Base-by-base conservation (phyloP, 805 yeast genomes). In the Kazachstania martiniae region DNA sequence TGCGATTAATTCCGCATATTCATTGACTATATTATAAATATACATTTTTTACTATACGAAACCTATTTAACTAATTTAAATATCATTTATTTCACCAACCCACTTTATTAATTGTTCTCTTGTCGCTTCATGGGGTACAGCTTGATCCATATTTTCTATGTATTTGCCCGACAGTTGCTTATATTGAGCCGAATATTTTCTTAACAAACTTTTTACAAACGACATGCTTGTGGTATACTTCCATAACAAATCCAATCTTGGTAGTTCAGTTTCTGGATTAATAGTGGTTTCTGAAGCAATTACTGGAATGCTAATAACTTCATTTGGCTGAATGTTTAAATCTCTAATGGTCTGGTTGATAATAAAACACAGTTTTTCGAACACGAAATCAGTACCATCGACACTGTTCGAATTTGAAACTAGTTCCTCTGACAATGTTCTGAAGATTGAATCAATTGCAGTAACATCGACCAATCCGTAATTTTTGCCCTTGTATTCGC, bases 111-210 rank as follows among this genome's bases (percentile, higher is more conserved):
- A 29, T 27, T 44, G 44, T 2, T 34, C 28, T 32, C 42, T 46
- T 0, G 66, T 56, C 23, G 48, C 49, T 23, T 49, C 46, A 35
- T 63, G 63, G 4, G 52, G 40, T 12, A 61, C 39, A 8, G 51
- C 54, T 23, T 46, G 41, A 16, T 46, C 47, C 29, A 68, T 52
- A 5, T 58, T 59, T 21, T 51, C 49, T 21, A 44, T 52, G 36
- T 66, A 58, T 18, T 39, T 36, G 3, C 49, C 51, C 3, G 49
- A 40, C 21, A 62, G 35, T 8, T 42, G 31, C 9, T 38, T 46
- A 44, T 42, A 72, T 12, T 72, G 68, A 24, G 57, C 62, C 2
- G 73, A 68, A 34, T 60, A 61, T 32, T 62, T 63, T 55, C 70
- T 62, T 34, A 65, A 28, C 10, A 61, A 14, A 34, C 65, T 54